Conservation (phyloP, 2,329 filamentous ascomycete species). For the Talaromyces sp. region DNA sequence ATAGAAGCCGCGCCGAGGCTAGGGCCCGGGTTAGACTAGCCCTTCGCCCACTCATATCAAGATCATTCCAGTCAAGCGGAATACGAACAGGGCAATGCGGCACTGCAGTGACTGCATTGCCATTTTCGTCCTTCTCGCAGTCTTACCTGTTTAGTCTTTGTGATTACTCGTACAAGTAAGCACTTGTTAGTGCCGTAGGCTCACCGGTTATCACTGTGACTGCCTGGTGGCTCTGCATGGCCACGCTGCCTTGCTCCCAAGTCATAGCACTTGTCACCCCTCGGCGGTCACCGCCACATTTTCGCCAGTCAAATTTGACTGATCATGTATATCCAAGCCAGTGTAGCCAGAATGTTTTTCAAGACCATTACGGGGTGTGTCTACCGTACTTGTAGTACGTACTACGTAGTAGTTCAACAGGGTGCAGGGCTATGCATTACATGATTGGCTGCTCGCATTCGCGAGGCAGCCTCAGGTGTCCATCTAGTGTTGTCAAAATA, state of each 20-base stretch:
- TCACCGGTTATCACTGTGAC: neutral
- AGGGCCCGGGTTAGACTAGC: neutral
- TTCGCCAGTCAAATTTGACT: neutral
- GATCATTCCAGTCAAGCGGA: neutral
- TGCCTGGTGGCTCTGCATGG: neutral
- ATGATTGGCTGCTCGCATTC: conserved; percentile 2
- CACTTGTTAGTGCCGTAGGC: neutral
- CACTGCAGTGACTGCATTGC: neutral
- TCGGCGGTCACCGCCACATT: neutral
- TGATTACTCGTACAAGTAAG: neutral
- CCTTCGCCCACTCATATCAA: neutral
- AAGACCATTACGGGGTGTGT: neutral
- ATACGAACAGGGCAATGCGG: neutral
- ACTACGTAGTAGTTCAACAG: neutral
- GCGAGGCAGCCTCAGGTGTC: conserved; percentile 5
- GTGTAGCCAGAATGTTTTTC: neutral
- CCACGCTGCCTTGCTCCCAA: neutral
- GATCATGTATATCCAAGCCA: neutral
- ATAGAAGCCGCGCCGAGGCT: neutral
- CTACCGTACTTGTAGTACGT: neutral
- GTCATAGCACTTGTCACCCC: neutral
- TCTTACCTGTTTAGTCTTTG: neutral
- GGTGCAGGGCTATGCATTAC: neutral
- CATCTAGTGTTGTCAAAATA: neutral
- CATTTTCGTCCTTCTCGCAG: neutral